Conservation (phyloP, 192 early-diverging fungal genomes). For the Geranomyces michiganensis region DNA sequence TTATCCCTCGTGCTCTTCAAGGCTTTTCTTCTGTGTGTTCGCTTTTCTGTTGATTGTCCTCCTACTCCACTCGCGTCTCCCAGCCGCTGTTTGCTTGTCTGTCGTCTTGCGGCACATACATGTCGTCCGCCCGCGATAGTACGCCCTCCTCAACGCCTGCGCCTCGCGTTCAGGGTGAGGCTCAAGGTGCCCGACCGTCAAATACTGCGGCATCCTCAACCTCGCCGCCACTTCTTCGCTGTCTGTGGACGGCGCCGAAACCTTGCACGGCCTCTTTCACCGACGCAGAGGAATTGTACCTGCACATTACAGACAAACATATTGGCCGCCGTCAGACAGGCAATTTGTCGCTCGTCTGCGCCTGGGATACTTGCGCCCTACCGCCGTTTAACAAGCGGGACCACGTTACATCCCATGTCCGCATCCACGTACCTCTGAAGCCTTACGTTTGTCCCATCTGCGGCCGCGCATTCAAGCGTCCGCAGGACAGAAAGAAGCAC, state of each 20-base stretch:
- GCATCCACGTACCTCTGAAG: conserved; percentile 91
- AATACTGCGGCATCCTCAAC: not conserved
- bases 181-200: too few relatives aligned
- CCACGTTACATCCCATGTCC: conserved; percentile 96
- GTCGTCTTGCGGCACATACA: too few relatives aligned
- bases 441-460: conserved; percentile 80
- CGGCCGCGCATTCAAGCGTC: conserved; percentile 85
- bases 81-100: too few relatives aligned
- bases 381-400: conserved; percentile 79
- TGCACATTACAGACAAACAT: conserved; percentile 85
- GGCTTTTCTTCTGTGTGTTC: too few relatives aligned
- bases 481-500: conserved; percentile 93
- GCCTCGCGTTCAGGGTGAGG: too few relatives aligned
- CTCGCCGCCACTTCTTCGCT: not conserved
- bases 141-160: too few relatives aligned
- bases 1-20: too few relatives aligned
- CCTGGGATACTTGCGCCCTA: conserved; percentile 81
- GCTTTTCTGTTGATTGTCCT: too few relatives aligned
- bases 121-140: too few relatives aligned
- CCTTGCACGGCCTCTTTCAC: conserved; percentile 51
- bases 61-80: too few relatives aligned
- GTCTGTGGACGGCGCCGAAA: conserved; percentile 7
- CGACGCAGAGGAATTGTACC: conserved; percentile 83
- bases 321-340: conserved; percentile 86
- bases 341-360: conserved; percentile 86